Base-by-base conservation (phyloP, 73 alveolate species). In the Paramecium caudatum region DNA sequence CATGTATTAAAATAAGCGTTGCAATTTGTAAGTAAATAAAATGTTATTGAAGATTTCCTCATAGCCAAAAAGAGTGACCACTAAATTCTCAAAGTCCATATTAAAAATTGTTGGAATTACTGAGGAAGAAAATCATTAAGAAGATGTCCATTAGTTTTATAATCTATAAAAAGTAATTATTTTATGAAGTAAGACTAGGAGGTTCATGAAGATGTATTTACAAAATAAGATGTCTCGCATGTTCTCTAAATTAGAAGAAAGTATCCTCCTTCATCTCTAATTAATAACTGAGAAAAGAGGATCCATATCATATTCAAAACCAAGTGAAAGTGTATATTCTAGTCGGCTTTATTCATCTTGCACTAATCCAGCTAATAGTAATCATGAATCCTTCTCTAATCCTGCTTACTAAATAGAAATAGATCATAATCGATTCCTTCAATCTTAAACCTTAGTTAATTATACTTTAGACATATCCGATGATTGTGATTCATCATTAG, bases 161-260 rank as follows among this genome's bases (percentile, higher is more conserved):
- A 74, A 37, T 41, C 13, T 21, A 41, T 74, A 37, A 74, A 74
- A 74, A 45, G 88, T 74, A 74, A 27, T 74, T 74, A 39, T 74
- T 41, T 37, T 74, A 39, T 74, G 68, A 74, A 74, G 68, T 74
- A 37, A 74, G 88, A 74, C 88, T 41, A 74, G 88, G 55, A 74
- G 88, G 68, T 74, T 41, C 15, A 12, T 74, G 69, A 74, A 74
- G 46, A 27, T 74, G 65, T 74, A 74, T 6, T 37, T 74, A n/a
- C 65, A 74, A 74, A 74, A 74, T 45, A 74, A 74, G 68, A 21
- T 74, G 39, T 37, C 43, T 10, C 43, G 47, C 21, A 27, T 16
- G 5, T 74, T 74, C 23, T 21, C 69, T 3, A 16, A 41, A 45
- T 37, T 74, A 13, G 88, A 74, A 8, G 88, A 74, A 41, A 43